A percentile compares a stretch with the other conserved stretches of the same genome.
These are phyloP conservation scores for Ceratocystis albifundus DNA, from an alignment of 2,329 filamentous ascomycete species.

Conservation along the genomic window DNA sequence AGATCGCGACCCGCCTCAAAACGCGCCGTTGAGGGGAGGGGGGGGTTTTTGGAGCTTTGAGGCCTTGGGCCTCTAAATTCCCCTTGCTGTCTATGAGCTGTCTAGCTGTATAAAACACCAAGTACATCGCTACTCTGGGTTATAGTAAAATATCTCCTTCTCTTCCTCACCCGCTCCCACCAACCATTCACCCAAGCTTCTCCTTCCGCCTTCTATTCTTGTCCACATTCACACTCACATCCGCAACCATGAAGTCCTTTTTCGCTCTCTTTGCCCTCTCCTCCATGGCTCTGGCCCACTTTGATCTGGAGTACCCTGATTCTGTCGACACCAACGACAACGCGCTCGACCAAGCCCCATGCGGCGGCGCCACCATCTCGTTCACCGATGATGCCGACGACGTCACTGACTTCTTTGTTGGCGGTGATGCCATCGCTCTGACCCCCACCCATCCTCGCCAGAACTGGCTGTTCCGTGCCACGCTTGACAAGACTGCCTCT, in stretches of 20 bases:
- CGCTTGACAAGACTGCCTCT: slow-evolving; percentile 16
- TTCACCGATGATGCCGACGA: slow-evolving; percentile 27
- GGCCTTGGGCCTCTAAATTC: not conserved
- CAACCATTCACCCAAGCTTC: not conserved
- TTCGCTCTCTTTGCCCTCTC: slow-evolving; percentile 16
- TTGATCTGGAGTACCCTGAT: slow-evolving; percentile 18
- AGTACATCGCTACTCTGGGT: not conserved
- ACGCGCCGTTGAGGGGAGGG: not conserved
- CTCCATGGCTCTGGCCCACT: slow-evolving; percentile 20
- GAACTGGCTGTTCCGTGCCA: slow-evolving; percentile 20
- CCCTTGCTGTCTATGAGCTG: not conserved
- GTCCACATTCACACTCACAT: slow-evolving; percentile 12
- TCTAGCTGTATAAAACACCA: not conserved
- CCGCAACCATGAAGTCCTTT: slow-evolving; percentile 23
- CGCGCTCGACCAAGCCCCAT: slow-evolving; percentile 17
- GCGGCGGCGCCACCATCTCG: slow-evolving; percentile 21
- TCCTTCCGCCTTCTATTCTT: not conserved
- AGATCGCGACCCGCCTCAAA: slow-evolving; percentile 1
- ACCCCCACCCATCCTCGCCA: slow-evolving; percentile 19
- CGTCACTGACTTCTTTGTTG: slow-evolving; percentile 18
- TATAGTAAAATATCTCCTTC: not conserved
- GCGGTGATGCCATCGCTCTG: slow-evolving; percentile 19
- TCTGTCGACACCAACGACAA: slow-evolving; percentile 20
- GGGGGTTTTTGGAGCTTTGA: not conserved
- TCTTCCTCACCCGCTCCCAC: not conserved